These are phyloP conservation scores for Cyberlindnera petersonii DNA, from an alignment of 805 yeast genomes.

Conservation along the genomic window DNA sequence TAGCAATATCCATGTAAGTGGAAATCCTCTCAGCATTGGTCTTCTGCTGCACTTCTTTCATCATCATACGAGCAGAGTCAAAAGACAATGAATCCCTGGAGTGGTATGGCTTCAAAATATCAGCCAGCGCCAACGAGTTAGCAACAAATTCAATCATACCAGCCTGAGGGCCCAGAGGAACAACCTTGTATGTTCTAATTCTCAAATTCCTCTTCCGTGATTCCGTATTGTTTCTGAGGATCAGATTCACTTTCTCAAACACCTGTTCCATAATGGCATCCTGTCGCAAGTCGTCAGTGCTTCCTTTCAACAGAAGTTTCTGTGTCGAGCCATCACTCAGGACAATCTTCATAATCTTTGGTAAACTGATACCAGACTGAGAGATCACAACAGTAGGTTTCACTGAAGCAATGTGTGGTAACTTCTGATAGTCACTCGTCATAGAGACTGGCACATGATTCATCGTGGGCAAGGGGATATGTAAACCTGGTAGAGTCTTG, in stretches of 20 bases:
- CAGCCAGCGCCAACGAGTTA: conserved; percentile 67
- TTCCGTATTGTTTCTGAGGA: conserved; percentile 52
- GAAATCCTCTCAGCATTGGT: conserved; percentile 40
- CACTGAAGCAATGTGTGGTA: conserved; percentile 47
- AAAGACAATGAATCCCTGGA: conserved; percentile 43
- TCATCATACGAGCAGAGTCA: conserved; percentile 56
- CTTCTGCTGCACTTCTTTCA: conserved; percentile 54
- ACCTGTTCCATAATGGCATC: conserved; percentile 98
- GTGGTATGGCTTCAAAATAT: conserved; percentile 66
- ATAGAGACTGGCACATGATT: conserved; percentile 40
- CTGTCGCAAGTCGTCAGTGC: conserved; percentile 89
- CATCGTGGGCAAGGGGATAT: conserved; percentile 67
- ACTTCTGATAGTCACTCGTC: conserved; percentile 39
- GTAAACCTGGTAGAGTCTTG: conserved; percentile 36
- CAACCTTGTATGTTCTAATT: conserved; percentile 81
- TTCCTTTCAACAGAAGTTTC: conserved; percentile 70
- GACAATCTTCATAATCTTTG: conserved; percentile 63
- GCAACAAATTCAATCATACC: conserved; percentile 91
- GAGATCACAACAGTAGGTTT: conserved; percentile 56
- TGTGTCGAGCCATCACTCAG: conserved; percentile 57
- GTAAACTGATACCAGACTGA: conserved; percentile 78
- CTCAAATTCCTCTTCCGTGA: conserved; percentile 54
- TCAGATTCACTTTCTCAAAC: conserved; percentile 75
- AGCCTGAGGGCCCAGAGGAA: conserved; percentile 81
- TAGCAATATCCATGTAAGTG: conserved; percentile 44